Evolutionary conservation across 169 alveolate species (phyloP), one percentile per base, ranked within the genome.

Genomic region (Babesia sp.): DNA sequence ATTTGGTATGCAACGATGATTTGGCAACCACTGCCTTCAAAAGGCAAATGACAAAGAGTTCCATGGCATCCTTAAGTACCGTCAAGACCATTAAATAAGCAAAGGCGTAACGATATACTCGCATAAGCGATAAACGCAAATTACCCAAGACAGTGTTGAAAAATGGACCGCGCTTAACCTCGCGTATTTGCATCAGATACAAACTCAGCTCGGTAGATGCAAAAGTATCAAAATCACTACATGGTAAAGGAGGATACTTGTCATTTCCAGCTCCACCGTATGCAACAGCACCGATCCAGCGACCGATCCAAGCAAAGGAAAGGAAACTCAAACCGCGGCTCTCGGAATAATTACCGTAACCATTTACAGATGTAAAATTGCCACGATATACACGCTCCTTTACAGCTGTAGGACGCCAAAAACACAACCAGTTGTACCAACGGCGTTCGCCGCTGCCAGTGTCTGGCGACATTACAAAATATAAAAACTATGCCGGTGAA

Each of bases 301-400:
- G 26, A 3, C 74, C 64, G n/a, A 81, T 34, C 89, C 89, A 81
- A 16, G 58, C 26, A 45, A 81, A 81, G 36, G 75, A 63, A 2
- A 72, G 16, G 60, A 81, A 81, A 56, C 28, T 50, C 31, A 58
- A 20, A 7, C 83, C 87, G 31, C 74, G 73, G 53, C 79, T 71
- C 7, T 44, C 42, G 33, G 59, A 9, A 45, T 79, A 79, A 33
- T 29, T 11, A 42, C 33, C 31, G 34, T 71, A 79, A 26, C 77
- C 77, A 11, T 75, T 75, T 2, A 64, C 71, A 3, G 53, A 37
- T 8, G 54, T 61, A 37, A 3, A 33, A 3, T 69, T 57, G 2
- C 50, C 71, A 18, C 46, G 5, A 3, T 33, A 22, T 36, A 24
- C 63, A 9, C 51, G 29, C 22, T 50, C 31, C 59, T 46, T 31